Conservation (phyloP, 2,329 filamentous ascomycete species). For the Zopfia rhizophila region DNA sequence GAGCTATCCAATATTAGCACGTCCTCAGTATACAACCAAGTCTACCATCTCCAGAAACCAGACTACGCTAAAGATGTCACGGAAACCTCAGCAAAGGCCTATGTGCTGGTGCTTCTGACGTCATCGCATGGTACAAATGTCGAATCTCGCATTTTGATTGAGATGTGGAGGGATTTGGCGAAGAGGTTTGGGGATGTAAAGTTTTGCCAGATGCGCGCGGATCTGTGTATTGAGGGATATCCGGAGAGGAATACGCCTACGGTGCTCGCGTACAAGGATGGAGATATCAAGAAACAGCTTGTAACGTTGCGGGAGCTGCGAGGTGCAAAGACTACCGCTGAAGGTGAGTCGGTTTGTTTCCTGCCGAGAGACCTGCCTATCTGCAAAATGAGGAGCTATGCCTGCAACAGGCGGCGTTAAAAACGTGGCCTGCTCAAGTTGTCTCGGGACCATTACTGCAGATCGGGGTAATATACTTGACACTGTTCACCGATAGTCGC, state of each 20-base stretch:
- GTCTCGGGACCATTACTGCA: too few relatives aligned
- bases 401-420: too few relatives aligned
- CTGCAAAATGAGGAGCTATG: too few relatives aligned
- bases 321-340: constrained; percentile 59
- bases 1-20: constrained; percentile 81
- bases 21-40: constrained; percentile 84
- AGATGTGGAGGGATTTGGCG: constrained; percentile 87
- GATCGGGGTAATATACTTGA: background rate
- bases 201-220: constrained; percentile 93
- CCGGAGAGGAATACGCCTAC: constrained; percentile 95
- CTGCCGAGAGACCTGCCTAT: constrained; percentile 3
- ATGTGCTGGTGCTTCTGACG: constrained; percentile 81
- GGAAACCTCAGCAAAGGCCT: constrained; percentile 78
- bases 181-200: constrained; percentile 92
- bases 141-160: constrained; percentile 83
- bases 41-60: constrained; percentile 93
- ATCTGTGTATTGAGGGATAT: constrained; percentile 96
- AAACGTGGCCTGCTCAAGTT: too few relatives aligned
- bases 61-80: constrained; percentile 94
- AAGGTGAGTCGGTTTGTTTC: constrained; percentile 28
- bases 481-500: too few relatives aligned
- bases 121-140: constrained; percentile 81
- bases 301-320: constrained; percentile 86
- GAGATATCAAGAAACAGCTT: constrained; percentile 89
- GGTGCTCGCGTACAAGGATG: constrained; percentile 89